phyloP scores from a whole-genome alignment of 805 yeast species.

The Komagataella populi region DNA sequence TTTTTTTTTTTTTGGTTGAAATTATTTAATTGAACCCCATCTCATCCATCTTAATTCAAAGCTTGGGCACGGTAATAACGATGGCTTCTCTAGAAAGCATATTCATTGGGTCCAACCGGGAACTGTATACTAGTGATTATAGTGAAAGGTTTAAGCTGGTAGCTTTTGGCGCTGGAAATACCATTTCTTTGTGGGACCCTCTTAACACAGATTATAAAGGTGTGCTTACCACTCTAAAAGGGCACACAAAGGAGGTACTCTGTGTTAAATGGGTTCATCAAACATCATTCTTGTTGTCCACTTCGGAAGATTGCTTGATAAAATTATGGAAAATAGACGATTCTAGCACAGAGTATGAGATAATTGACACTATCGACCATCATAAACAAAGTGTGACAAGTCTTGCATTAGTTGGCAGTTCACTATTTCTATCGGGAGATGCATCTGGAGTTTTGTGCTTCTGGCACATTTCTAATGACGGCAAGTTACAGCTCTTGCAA shows the following conservation, averaged over 20 bases:
- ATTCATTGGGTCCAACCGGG: slow-evolving; percentile 64
- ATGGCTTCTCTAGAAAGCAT: slow-evolving; percentile 33
- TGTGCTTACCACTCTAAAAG: slow-evolving; percentile 40
- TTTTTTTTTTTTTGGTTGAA: background rate
- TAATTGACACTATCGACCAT: slow-evolving; percentile 19
- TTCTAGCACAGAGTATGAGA: background rate
- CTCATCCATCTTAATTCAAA: background rate
- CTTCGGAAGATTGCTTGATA: slow-evolving; percentile 54
- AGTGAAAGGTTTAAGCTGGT: slow-evolving; percentile 22
- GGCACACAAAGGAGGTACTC: slow-evolving; percentile 50
- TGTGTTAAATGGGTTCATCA: slow-evolving; percentile 45
- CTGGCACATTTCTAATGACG: slow-evolving; percentile 25
- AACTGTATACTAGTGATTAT: slow-evolving; percentile 44
- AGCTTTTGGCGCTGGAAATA: slow-evolving; percentile 62
- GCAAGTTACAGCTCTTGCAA: slow-evolving; percentile 14
- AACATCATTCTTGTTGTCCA: slow-evolving; percentile 35
- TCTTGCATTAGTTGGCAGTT: slow-evolving; percentile 24
- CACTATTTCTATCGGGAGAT: slow-evolving; percentile 43
- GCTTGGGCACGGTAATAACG: background rate
- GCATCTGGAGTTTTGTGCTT: slow-evolving; percentile 44
- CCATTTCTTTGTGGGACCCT: slow-evolving; percentile 63
- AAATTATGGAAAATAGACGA: slow-evolving; percentile 36
- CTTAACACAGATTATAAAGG: slow-evolving; percentile 26
- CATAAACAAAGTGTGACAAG: slow-evolving; percentile 42
- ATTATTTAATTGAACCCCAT: background rate